Percentiles rank a stretch among this genome's conserved stretches.
These are phyloP conservation scores for Corymbia citriodora DNA, from an alignment of 441 rosid genomes.

Conservation along the genomic window DNA sequence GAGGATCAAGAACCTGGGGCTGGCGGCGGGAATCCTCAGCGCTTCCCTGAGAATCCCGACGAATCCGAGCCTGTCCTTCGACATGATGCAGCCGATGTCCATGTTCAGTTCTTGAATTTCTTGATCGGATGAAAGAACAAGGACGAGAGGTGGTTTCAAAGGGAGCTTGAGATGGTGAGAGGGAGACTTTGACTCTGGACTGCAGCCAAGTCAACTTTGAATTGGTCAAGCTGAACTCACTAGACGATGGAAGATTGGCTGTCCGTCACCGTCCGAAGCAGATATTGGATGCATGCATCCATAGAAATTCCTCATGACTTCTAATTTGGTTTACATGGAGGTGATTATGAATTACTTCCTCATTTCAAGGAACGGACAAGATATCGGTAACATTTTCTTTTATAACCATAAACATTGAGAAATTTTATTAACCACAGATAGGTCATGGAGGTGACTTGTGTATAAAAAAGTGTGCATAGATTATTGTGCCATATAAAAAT, in stretches of 20 bases:
- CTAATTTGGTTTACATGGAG: neutral
- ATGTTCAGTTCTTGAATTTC: neutral
- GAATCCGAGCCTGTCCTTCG: conserved; percentile 10
- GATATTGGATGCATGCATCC: neutral
- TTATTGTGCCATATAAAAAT: neutral
- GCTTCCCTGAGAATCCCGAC: conserved; percentile 17
- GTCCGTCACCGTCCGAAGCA: no score
- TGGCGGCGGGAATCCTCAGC: neutral
- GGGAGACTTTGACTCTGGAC: neutral
- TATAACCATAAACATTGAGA: neutral
- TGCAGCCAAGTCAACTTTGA: neutral
- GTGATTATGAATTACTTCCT: neutral
- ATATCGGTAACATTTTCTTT: no score
- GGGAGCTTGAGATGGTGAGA: neutral
- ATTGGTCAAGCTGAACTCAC: neutral
- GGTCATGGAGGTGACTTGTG: neutral
- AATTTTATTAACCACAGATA: neutral
- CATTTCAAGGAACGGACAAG: neutral
- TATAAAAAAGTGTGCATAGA: no score
- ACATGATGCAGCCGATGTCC: neutral
- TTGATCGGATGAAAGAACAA: neutral
- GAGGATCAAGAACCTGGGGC: conserved; percentile 14
- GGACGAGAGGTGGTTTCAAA: neutral
- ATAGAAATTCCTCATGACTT: neutral
- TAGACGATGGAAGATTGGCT: neutral